Evolutionary conservation across 2,329 filamentous ascomycete species (phyloP).

Genomic region (Sporothrix schenckii): DNA sequence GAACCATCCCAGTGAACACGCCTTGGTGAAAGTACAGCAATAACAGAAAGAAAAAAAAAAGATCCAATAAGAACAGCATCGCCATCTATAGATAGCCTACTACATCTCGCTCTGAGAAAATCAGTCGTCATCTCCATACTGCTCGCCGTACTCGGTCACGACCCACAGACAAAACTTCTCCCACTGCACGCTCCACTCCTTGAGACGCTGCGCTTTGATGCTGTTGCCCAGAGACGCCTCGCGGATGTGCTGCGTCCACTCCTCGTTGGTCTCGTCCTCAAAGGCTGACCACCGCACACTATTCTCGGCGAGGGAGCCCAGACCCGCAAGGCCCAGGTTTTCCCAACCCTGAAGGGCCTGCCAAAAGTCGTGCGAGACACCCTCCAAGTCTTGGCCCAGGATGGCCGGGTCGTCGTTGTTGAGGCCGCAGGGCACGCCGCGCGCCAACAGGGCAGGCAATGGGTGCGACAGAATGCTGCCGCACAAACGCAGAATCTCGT

Average conservation of each 20-base stretch:
- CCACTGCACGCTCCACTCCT: conserved; percentile 79
- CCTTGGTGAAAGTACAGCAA: conserved; percentile 11
- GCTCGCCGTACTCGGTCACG: conserved; percentile 71
- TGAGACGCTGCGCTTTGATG: conserved; percentile 70
- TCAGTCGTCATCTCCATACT: conserved; percentile 55
- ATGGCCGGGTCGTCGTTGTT: conserved; percentile 90
- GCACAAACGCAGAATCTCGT: conserved; percentile 60
- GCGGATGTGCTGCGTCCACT: conserved; percentile 73
- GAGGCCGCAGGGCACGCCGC: conserved; percentile 80
- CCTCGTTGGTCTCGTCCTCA: conserved; percentile 71
- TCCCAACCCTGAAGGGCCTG: conserved; percentile 89
- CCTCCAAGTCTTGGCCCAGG: conserved; percentile 77
- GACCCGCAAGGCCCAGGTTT: conserved; percentile 82
- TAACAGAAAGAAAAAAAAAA: neutral
- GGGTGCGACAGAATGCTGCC: conserved; percentile 49
- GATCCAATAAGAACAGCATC: conserved; percentile 35
- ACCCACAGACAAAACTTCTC: conserved; percentile 92
- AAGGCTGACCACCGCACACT: conserved; percentile 88
- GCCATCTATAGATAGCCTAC: neutral
- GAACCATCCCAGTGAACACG: conserved; percentile 5
- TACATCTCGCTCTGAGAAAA: too few relatives aligned
- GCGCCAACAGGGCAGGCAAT: conserved; percentile 78
- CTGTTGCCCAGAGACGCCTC: conserved; percentile 73
- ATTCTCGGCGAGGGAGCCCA: conserved; percentile 88
- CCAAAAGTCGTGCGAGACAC: conserved; percentile 93